These are phyloP conservation scores for Leishmania gerbilli DNA, from an alignment of 208 protist species.

Conservation along the genomic window DNA sequence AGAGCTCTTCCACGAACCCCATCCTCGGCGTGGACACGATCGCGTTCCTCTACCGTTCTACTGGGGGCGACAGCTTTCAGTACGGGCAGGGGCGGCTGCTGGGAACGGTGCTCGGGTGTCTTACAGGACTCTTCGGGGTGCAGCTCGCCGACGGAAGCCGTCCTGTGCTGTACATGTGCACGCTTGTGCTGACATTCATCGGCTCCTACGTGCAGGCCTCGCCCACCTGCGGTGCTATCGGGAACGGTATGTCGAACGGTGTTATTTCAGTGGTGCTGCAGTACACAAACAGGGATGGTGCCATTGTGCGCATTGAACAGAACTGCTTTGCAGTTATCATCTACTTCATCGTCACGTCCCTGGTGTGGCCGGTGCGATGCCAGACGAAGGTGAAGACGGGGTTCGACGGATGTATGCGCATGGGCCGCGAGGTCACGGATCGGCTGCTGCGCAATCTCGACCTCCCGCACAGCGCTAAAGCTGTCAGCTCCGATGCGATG, in stretches of 20 bases:
- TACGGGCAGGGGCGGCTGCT: slow-evolving; percentile 82
- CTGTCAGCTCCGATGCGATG: slow-evolving; percentile 50
- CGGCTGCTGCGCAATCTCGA: slow-evolving; percentile 83
- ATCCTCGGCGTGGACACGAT: slow-evolving; percentile 80
- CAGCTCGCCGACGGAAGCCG: slow-evolving; percentile 60
- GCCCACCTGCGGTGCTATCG: slow-evolving; percentile 58
- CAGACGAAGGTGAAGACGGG: slow-evolving; percentile 67
- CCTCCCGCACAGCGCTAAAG: slow-evolving; percentile 70
- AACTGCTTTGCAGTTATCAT: slow-evolving; percentile 89
- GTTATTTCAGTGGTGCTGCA: slow-evolving; percentile 84
- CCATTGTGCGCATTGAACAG: slow-evolving; percentile 89
- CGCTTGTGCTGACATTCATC: slow-evolving; percentile 67
- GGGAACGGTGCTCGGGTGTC: slow-evolving; percentile 80
- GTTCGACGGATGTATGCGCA: slow-evolving; percentile 73
- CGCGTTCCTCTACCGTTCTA: slow-evolving; percentile 78
- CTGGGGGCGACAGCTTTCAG: slow-evolving; percentile 82
- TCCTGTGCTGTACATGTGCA: slow-evolving; percentile 60
- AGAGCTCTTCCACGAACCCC: slow-evolving; percentile 58
- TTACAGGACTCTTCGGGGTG: slow-evolving; percentile 68
- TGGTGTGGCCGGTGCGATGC: slow-evolving; percentile 84
- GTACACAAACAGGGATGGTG: slow-evolving; percentile 47
- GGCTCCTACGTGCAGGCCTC: slow-evolving; percentile 77
- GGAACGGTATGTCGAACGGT: slow-evolving; percentile 77
- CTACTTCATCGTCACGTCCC: slow-evolving; percentile 81
- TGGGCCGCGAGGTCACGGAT: slow-evolving; percentile 64